These are phyloP conservation scores for Malassezia slooffiae DNA, from an alignment of 1,284 basidiomycete genomes.

Conservation along the genomic window DNA sequence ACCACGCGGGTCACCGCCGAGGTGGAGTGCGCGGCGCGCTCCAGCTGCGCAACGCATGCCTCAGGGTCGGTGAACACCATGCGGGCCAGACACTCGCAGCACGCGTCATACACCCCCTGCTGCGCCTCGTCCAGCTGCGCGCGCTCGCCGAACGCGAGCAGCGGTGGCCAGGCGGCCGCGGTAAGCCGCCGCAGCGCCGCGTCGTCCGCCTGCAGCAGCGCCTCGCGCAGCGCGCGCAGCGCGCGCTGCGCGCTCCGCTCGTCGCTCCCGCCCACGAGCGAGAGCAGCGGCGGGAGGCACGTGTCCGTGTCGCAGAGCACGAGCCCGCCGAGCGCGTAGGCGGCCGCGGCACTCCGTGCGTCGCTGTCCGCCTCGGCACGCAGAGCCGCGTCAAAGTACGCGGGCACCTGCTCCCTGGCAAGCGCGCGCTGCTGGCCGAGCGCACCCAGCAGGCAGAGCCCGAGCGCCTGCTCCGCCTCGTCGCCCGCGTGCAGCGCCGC, in stretches of 20 bases:
- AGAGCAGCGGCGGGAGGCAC: conserved; percentile 60
- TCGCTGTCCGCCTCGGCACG: conserved; percentile 20
- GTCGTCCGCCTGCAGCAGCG: conserved; percentile 77
- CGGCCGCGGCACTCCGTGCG: conserved; percentile 33
- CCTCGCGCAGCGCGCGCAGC: conserved; percentile 63
- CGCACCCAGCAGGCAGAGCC: conserved; percentile 27
- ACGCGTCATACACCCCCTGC: conserved; percentile 19
- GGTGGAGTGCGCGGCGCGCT: conserved; percentile 58
- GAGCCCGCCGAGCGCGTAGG: conserved; percentile 62
- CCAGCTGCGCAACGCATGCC: conserved; percentile 58
- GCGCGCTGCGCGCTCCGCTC: conserved; percentile 48
- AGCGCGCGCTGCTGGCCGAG: conserved; percentile 34
- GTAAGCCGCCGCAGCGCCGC: conserved; percentile 72
- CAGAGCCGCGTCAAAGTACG: conserved; percentile 23
- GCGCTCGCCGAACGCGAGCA: conserved; percentile 54
- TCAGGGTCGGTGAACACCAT: conserved; percentile 79
- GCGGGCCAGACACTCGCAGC: conserved; percentile 76
- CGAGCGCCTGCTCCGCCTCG: conserved; percentile 20
- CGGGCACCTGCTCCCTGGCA: conserved; percentile 19
- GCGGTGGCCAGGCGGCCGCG: conserved; percentile 75
- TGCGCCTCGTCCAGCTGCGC: conserved; percentile 52
- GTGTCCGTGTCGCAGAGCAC: conserved; percentile 76
- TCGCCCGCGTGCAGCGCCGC: neutral
- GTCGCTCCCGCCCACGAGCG: neutral
- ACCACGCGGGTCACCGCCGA: conserved; percentile 57